Conservation (phyloP, 441 rosid species). For the Breynia disticha region DNA sequence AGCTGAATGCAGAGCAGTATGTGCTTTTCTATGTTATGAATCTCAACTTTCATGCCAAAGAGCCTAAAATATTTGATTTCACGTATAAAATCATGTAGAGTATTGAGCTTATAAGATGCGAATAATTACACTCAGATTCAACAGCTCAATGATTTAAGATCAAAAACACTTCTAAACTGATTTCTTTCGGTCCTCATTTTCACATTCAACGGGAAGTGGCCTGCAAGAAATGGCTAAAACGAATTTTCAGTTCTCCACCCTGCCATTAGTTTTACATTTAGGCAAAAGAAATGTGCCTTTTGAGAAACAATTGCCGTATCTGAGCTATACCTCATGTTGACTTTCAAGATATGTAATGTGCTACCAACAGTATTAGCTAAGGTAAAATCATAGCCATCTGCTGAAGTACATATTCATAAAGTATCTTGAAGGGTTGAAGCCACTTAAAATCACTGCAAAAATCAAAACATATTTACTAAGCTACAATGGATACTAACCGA, state of each 20-base stretch:
- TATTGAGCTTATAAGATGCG: neutral
- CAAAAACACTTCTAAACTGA: constrained; percentile 16
- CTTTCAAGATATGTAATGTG: constrained; percentile 12
- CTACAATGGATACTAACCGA: neutral
- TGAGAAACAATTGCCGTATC: constrained; percentile 14
- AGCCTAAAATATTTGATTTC: neutral
- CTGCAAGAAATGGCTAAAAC: constrained; percentile 13
- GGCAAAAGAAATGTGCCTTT: constrained; percentile 13
- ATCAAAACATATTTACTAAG: constrained; percentile 2
- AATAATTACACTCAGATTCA: constrained; percentile 22
- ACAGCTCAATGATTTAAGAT: constrained; percentile 14
- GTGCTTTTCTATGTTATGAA: too few relatives aligned
- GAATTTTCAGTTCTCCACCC: constrained; percentile 10
- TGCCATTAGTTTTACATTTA: constrained; percentile 14
- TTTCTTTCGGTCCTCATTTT: constrained; percentile 13
- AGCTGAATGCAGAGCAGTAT: too few relatives aligned
- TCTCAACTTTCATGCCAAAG: too few relatives aligned
- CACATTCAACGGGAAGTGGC: neutral
- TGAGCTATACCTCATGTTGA: constrained; percentile 11
- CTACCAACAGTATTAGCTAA: constrained; percentile 17
- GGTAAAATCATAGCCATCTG: constrained; percentile 44
- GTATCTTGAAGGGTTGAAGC: constrained; percentile 97
- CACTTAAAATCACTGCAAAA: constrained; percentile 79
- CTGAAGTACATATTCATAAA: constrained; percentile 88
- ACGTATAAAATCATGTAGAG: neutral